Conservation (phyloP, 1,284 basidiomycete genomes). For the Sparassis latifolia region DNA sequence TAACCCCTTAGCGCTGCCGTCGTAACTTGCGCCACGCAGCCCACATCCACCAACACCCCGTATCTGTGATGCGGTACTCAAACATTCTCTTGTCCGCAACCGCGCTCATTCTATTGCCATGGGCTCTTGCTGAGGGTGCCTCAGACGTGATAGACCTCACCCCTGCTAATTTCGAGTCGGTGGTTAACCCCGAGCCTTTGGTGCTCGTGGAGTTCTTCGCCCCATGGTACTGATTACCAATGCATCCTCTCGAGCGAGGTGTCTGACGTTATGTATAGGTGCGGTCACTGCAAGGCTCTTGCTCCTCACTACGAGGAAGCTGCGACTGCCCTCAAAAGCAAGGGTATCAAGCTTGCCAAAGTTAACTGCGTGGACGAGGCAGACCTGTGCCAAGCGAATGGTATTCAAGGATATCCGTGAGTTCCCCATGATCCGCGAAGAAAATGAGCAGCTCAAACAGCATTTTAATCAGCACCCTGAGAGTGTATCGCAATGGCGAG, state of each 20-base stretch:
- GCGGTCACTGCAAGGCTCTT: slow-evolving; percentile 88
- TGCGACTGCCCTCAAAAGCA: slow-evolving; percentile 86
- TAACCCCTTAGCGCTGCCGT: slow-evolving; percentile 10
- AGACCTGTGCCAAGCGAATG: slow-evolving; percentile 81
- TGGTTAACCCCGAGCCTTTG: slow-evolving; percentile 67
- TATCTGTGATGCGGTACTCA: slow-evolving; percentile 54
- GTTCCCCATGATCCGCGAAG: slow-evolving; percentile 23
- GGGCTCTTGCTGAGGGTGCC: slow-evolving; percentile 47
- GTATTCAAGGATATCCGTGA: slow-evolving; percentile 89
- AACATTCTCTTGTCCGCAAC: slow-evolving; percentile 43
- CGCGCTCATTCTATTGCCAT: slow-evolving; percentile 47
- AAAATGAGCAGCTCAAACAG: not conserved
- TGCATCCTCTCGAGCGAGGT: slow-evolving; percentile 1
- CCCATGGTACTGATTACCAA: slow-evolving; percentile 54
- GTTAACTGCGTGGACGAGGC: slow-evolving; percentile 91
- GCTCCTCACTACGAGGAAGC: slow-evolving; percentile 96
- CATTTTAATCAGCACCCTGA: slow-evolving; percentile 53
- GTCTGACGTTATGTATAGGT: slow-evolving; percentile 39
- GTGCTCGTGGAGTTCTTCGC: slow-evolving; percentile 97
- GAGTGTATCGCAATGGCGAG: slow-evolving; percentile 88
- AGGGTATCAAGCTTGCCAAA: slow-evolving; percentile 89
- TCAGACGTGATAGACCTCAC: slow-evolving; percentile 86
- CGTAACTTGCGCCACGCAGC: slow-evolving; percentile 6
- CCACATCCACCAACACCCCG: slow-evolving; percentile 12
- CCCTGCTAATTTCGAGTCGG: slow-evolving; percentile 62